phyloP scores from a whole-genome alignment of 2,329 filamentous ascomycete species.

The Nemania serpens region DNA sequence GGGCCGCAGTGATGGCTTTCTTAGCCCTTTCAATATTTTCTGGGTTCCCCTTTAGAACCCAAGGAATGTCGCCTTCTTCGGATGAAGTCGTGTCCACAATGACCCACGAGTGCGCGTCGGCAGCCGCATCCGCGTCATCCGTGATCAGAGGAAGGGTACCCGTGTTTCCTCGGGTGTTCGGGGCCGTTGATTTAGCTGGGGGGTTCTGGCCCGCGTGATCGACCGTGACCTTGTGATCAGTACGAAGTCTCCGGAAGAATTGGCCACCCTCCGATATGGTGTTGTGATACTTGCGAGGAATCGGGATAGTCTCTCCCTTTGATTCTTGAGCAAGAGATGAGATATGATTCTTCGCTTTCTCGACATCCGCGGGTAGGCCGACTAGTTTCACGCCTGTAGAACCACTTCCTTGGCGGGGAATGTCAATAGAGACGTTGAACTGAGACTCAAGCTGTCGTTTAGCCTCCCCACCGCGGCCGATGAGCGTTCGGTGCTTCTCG shows the following conservation, averaged over 20 bases:
- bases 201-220: slow-evolving; percentile 84
- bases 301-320: slow-evolving; percentile 82
- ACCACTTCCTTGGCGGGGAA: slow-evolving; percentile 85
- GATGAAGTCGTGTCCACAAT: slow-evolving; percentile 66
- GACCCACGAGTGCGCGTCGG: slow-evolving; percentile 81
- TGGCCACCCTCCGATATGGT: slow-evolving; percentile 84
- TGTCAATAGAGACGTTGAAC: slow-evolving; percentile 85
- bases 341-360: slow-evolving; percentile 87
- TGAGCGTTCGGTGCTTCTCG: slow-evolving; percentile 88
- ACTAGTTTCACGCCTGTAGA: slow-evolving; percentile 85
- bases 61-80: slow-evolving; percentile 79
- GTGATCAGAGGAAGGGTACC: slow-evolving; percentile 86
- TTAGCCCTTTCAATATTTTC: slow-evolving; percentile 85
- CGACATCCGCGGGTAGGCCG: slow-evolving; percentile 77
- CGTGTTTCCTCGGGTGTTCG: slow-evolving; percentile 60
- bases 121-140: slow-evolving; percentile 70
- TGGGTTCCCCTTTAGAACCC: slow-evolving; percentile 79
- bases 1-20: slow-evolving; percentile 71
- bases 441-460: slow-evolving; percentile 84
- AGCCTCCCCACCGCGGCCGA: slow-evolving; percentile 87
- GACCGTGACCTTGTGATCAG: slow-evolving; percentile 85
- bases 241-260: slow-evolving; percentile 89
- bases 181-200: slow-evolving; percentile 68
- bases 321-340: slow-evolving; percentile 78
- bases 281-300: slow-evolving; percentile 85